These are phyloP conservation scores for Ophiostoma sp. DNA, from an alignment of 2,329 filamentous ascomycete species.

Conservation along the genomic window DNA sequence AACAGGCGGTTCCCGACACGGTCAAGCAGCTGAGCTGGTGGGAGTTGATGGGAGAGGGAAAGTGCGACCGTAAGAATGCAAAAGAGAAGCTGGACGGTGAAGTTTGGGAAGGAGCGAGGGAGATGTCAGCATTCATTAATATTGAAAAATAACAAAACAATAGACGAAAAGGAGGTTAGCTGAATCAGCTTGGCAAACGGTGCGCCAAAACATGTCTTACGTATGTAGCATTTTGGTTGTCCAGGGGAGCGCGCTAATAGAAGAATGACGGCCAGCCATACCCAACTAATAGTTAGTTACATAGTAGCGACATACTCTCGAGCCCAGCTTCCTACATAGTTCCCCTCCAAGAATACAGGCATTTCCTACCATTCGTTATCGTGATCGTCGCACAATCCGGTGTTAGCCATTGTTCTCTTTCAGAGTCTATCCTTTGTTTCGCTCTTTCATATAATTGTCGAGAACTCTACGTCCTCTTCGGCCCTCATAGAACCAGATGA, in stretches of 20 bases:
- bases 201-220: slow-evolving; percentile 12
- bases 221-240: slow-evolving; percentile 23
- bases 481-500: no score
- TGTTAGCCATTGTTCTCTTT: no score
- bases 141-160: neutral
- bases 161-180: neutral
- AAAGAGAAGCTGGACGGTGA: neutral
- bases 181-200: slow-evolving; percentile 4
- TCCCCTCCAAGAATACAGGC: no score
- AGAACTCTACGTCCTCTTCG: no score
- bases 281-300: no score
- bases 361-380: no score
- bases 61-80: slow-evolving; percentile 13
- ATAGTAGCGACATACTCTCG: neutral
- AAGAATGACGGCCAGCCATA: neutral
- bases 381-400: no score
- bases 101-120: neutral
- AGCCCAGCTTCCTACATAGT: no score
- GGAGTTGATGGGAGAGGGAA: slow-evolving; percentile 16
- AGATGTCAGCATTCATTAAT: neutral
- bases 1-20: slow-evolving; percentile 19
- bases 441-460: no score
- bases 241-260: slow-evolving; percentile 26
- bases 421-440: no score
- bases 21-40: slow-evolving; percentile 15